Conservation (phyloP, 768 basidiomycete genomes). For the Suillus placidus region DNA sequence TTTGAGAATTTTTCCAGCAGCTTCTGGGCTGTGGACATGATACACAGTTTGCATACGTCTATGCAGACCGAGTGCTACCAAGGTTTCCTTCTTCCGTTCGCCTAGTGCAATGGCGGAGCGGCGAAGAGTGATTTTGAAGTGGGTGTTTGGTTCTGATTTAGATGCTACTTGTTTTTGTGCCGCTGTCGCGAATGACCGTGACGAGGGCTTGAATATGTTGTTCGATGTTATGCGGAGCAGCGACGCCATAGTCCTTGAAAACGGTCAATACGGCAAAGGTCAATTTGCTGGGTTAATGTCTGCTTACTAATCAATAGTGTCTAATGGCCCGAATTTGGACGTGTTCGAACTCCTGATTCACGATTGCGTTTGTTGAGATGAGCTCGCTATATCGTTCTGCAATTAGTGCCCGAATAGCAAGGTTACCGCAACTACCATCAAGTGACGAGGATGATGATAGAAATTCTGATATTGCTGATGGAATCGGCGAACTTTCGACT, state of each 20-base stretch:
- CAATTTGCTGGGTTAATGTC: not conserved
- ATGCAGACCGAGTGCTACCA: conserved; percentile 83
- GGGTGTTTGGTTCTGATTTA: conserved; percentile 49
- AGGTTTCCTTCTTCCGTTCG: conserved; percentile 67
- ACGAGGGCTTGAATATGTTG: conserved; percentile 11
- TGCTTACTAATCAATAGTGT: conserved; percentile 1
- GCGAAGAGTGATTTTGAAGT: conserved; percentile 87
- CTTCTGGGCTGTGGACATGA: conserved; percentile 68
- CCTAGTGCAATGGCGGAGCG: conserved; percentile 88
- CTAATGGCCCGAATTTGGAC: not conserved
- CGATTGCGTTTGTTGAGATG: conserved; percentile 41
- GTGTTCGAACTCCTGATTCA: conserved; percentile 8
- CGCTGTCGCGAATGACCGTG: conserved; percentile 16
- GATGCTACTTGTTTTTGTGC: not conserved
- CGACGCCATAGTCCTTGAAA: conserved; percentile 16
- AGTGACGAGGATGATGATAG: conserved; percentile 47
- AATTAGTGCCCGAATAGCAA: conserved; percentile 72
- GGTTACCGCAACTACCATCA: conserved; percentile 63
- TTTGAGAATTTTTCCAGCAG: conserved; percentile 82
- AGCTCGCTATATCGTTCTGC: conserved; percentile 78
- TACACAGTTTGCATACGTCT: conserved; percentile 85
- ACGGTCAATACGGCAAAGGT: not conserved
- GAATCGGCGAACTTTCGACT: conserved; percentile 61
- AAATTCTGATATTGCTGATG: conserved; percentile 56
- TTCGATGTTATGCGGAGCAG: conserved; percentile 12